A percentile compares a stretch with the other conserved stretches of the same genome.
Evolutionary conservation across 1,139 yeast genomes (phyloP).

Genomic region (Yarrowia galli): DNA sequence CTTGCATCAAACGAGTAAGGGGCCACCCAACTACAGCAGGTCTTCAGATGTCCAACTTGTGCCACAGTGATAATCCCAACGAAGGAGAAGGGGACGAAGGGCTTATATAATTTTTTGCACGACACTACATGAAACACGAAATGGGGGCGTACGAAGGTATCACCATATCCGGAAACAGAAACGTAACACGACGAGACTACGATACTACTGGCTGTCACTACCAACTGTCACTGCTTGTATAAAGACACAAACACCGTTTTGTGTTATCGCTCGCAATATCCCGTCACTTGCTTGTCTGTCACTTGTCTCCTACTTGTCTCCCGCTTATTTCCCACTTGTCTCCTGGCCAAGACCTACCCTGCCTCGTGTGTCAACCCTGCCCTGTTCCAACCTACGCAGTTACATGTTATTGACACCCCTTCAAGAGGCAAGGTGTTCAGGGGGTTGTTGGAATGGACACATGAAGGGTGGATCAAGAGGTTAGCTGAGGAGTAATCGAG

Average conservation of each 20-base stretch:
- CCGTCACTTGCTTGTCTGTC: too few species aligned
- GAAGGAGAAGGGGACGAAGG: not conserved
- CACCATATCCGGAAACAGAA: too few species aligned
- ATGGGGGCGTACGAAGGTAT: not conserved
- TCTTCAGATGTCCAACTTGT: too few species aligned
- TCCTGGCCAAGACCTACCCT: not conserved
- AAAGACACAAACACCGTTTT: too few species aligned
- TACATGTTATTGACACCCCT: not conserved
- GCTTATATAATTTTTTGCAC: not conserved
- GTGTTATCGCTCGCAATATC: not conserved
- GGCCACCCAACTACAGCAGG: slow-evolving; percentile 3
- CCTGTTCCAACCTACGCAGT: slow-evolving; percentile 7
- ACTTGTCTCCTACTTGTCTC: not conserved
- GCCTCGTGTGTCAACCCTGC: slow-evolving; percentile 5
- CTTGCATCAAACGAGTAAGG: not conserved
- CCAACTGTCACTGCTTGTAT: too few species aligned
- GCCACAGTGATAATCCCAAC: too few species aligned
- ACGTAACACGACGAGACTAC: too few species aligned
- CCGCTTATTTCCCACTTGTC: not conserved
- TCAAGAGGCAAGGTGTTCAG: not conserved
- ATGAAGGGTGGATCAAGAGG: too few species aligned
- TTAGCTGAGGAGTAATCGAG: too few species aligned
- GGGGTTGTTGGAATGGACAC: not conserved
- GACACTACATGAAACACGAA: not conserved
- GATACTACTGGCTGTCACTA: too few species aligned